These are phyloP conservation scores for Quercus phellos DNA, from an alignment of 331 rosid genomes.

Conservation along the genomic window DNA sequence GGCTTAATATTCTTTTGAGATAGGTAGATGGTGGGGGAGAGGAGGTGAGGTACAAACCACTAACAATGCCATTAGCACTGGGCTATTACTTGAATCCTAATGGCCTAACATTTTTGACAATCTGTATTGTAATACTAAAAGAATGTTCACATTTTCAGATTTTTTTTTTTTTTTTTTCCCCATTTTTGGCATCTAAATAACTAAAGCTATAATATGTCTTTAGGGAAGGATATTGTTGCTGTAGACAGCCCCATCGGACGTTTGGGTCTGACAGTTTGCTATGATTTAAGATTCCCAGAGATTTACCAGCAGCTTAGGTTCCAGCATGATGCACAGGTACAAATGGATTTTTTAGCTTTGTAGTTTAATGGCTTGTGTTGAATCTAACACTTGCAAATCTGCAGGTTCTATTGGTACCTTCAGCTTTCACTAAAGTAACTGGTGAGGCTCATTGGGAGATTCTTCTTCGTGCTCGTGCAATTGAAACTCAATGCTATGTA, in stretches of 20 bases:
- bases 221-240: constrained; percentile 77
- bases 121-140: not conserved
- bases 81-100: too few species aligned
- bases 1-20: not conserved
- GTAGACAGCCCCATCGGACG: constrained; percentile 86
- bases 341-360: constrained; percentile 10
- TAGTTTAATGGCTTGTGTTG: constrained; percentile 13
- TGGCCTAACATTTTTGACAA: not conserved
- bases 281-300: constrained; percentile 97
- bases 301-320: constrained; percentile 75
- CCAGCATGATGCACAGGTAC: constrained; percentile 74
- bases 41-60: too few species aligned
- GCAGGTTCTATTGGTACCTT: constrained; percentile 82
- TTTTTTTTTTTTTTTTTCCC: too few species aligned
- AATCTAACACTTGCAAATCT: constrained; percentile 9
- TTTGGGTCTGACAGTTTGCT: constrained; percentile 87
- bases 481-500: constrained; percentile 94
- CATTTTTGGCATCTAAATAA: not conserved
- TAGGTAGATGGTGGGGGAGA: too few species aligned
- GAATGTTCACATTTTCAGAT: not conserved
- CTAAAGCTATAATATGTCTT: constrained; percentile 13
- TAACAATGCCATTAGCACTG: too few species aligned
- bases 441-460: constrained; percentile 97
- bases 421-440: constrained; percentile 84
- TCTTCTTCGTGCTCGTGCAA: constrained; percentile 95